Conservation (phyloP, 345 rosid genomes). For the Linum usitatissimum region DNA sequence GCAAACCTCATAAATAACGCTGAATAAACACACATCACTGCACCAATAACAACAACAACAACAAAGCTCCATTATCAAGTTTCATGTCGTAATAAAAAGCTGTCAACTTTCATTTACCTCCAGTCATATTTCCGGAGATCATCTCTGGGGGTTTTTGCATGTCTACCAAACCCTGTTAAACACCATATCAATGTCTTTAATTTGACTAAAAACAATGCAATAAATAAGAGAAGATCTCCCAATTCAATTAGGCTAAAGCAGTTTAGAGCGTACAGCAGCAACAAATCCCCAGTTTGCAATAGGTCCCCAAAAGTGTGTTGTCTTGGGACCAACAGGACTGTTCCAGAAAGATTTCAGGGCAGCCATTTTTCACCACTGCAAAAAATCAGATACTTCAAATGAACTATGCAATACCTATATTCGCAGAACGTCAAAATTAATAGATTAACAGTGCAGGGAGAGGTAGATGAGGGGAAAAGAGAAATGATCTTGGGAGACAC, state of each 20-base stretch:
- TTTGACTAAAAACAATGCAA: conserved; percentile 2
- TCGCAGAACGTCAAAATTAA: no score
- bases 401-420: not conserved
- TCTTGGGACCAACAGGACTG: conserved; percentile 79
- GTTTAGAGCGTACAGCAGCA: conserved; percentile 44
- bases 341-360: conserved; percentile 61
- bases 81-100: not conserved
- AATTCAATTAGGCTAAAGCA: conserved; percentile 1
- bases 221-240: not conserved
- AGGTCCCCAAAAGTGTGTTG: conserved; percentile 91
- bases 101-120: conserved; percentile 27
- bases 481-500: not conserved
- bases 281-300: conserved; percentile 89
- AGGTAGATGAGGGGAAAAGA: not conserved
- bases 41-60: conserved; percentile 1
- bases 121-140: conserved; percentile 86
- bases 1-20: conserved; percentile 83
- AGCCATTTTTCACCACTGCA: conserved; percentile 33
- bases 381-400: not conserved
- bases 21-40: conserved; percentile 79
- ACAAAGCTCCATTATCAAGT: not conserved
- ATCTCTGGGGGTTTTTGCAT: conserved; percentile 87
- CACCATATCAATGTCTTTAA: conserved; percentile 7
- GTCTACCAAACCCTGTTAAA: conserved; percentile 72
- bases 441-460: not conserved